These are phyloP conservation scores for Monosporascus ibericus DNA, from an alignment of 2,329 filamentous ascomycete genomes.

Conservation along the genomic window DNA sequence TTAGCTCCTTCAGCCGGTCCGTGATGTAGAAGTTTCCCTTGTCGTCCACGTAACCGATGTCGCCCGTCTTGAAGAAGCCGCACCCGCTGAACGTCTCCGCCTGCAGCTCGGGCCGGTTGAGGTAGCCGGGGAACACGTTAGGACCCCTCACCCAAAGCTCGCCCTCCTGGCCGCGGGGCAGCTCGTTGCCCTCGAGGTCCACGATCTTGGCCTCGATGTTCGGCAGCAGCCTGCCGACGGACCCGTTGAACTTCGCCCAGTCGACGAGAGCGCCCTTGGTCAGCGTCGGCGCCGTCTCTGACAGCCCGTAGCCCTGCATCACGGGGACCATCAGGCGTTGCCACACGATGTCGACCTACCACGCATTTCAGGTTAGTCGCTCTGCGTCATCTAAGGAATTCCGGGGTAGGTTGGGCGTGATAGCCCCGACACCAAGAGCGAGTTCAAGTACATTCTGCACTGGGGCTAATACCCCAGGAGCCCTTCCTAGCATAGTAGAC, in stretches of 20 bases:
- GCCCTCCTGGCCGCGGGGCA: conserved; percentile 57
- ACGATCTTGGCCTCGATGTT: conserved; percentile 81
- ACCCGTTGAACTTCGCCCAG: conserved; percentile 71
- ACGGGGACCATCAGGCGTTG: conserved; percentile 68
- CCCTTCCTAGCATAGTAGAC: neutral
- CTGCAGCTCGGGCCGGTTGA: conserved; percentile 67
- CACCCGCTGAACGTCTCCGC: conserved; percentile 65
- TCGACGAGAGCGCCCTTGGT: conserved; percentile 68
- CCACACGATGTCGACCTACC: conserved; percentile 60
- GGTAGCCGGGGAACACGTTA: conserved; percentile 74
- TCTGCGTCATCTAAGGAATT: neutral
- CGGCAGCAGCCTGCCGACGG: conserved; percentile 70
- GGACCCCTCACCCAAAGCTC: conserved; percentile 74
- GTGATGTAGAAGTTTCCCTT: conserved; percentile 85
- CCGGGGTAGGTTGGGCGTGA: neutral
- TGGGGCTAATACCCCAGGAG: neutral
- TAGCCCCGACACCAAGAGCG: neutral
- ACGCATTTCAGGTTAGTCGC: neutral
- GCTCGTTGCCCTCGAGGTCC: conserved; percentile 49
- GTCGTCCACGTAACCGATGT: conserved; percentile 72
- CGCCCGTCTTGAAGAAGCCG: conserved; percentile 86
- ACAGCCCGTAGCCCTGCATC: conserved; percentile 90
- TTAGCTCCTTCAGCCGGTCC: conserved; percentile 69
- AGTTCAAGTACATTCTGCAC: neutral
- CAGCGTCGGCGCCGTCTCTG: conserved; percentile 77